Evolutionary conservation across 495 filamentous ascomycete genomes (phyloP), one percentile per base, ranked within the genome.

Genomic region (Penicillium alfredii): DNA sequence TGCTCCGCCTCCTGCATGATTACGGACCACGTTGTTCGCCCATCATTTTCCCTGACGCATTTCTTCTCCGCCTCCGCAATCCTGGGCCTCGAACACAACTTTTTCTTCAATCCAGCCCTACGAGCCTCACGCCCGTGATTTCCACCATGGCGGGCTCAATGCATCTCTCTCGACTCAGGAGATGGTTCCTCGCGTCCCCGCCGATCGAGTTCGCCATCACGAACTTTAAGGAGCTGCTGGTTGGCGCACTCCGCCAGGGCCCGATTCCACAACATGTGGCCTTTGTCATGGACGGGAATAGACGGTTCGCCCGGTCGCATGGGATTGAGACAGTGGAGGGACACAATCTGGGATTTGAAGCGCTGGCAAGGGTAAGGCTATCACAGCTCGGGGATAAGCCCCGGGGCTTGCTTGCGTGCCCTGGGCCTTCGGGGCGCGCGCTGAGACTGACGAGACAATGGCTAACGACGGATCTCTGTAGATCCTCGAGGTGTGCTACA

Each of bases 281-380:
- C 5, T 97, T 98, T 52, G 88, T 95, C 38, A 97, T 97, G 93
- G 92, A 98, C 60, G 92, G 92, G 23, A 98, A 98, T 58, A 69
- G 92, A 32, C 78, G 92, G 13, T 98, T 92, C 61, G 92, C 92
- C 1, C 72, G 86, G 32, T 81, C 70, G 30, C 86, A 90, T 64
- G 79, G 90, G 31, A 94, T 98, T 52, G 92, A 98, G 72, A 94
- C 88, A 0, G 82, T 95, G 23, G 88, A 98, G 63, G 92, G 92
- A n/a, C 92, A 98, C 58, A 86, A 92, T 53, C 62, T 95, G 45
- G 92, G 92, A 5, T 98, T 97, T 51, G 92, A 98, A 64, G 88
- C 92, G 13, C 69, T 98, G 25, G 93, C 89, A 24, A 75, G 80
- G 55, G 84, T 88, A 51, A 44, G 69, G 49, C 30, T 15, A 16